These are phyloP conservation scores for Trypanosomatidae sp. DNA, from an alignment of 208 protist genomes.

Conservation along the genomic window DNA sequence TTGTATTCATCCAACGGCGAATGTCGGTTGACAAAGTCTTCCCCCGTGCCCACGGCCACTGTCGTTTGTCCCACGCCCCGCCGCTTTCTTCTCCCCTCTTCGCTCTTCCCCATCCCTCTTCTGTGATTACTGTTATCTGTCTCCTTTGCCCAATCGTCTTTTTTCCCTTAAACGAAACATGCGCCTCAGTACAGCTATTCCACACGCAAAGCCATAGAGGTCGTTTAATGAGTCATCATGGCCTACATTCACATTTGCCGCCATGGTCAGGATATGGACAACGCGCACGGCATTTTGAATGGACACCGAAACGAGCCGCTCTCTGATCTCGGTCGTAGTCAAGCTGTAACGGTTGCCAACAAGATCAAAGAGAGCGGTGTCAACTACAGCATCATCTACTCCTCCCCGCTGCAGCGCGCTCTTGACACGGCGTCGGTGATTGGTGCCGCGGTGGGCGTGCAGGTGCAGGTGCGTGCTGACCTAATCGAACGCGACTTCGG, in stretches of 20 bases:
- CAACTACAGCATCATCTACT: conserved; percentile 63
- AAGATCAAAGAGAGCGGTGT: conserved; percentile 45
- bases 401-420: conserved; percentile 77
- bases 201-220: neutral
- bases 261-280: conserved; percentile 92
- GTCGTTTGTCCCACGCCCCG: neutral
- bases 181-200: neutral
- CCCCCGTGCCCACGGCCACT: neutral
- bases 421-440: conserved; percentile 71
- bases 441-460: conserved; percentile 30
- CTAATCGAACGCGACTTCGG: conserved; percentile 92
- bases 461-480: conserved; percentile 44
- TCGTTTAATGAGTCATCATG: conserved; percentile 21
- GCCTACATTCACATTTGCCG: conserved; percentile 74
- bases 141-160: no score
- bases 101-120: neutral
- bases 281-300: conserved; percentile 77
- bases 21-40: neutral
- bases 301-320: conserved; percentile 84
- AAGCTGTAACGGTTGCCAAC: conserved; percentile 61
- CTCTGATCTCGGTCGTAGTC: conserved; percentile 59
- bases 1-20: no score
- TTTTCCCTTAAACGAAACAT: neutral
- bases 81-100: neutral
- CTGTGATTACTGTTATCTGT: neutral